Base-by-base conservation (phyloP, 2,329 filamentous ascomycete genomes). In the Colletotrichum simmondsii region DNA sequence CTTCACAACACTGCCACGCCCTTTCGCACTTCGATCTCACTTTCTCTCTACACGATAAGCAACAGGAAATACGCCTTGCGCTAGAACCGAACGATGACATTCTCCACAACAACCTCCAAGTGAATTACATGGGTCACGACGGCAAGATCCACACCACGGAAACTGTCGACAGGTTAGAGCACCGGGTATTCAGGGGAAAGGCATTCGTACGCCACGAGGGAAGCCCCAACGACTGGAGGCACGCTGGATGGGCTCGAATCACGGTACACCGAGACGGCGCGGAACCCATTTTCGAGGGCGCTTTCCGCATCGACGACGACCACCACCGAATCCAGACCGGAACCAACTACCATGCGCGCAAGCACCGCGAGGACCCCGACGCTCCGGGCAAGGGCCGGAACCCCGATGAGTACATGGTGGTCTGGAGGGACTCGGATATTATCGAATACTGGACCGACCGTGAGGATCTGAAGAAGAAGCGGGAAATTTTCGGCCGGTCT, bases 41-140 rank as follows among this genome's bases (percentile, higher is more conserved):
- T 35, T 98, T 99, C 81, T 87, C 90, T 70, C 85, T 98, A 46
- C 91, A 93, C 78, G 85, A 90, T 73, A 87, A 89, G 65, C 85
- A 88, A 73, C 89, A 95, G 75, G 89, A 91, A 76, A 87, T 98
- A 78, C 94, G 95, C 76, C 88, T 99, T 65, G 89, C 90, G 68
- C 88, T 99, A 61, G 92, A 97, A 80, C 97, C 97, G 4, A 98
- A 98, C 81, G 91, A 97, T 84, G 94, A 98, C 83, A 92, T 98
- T 71, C 87, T 99, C 58, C 90, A 92, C 67, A 89, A 95, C 19
- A 92, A 93, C 77, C 93, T 95, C 10, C 90, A 89, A 63, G 86
- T 99, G 60, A 90, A 92, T 52, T 92, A 95, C 79, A 82, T 98
- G 54, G 91, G 88, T 67, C 80, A 87, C 12, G 92, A 98, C 81